A percentile compares a stretch with the other conserved stretches of the same genome.
Conservation (phyloP, 805 yeast species). For the Yamadazyma insecticola region DNA sequence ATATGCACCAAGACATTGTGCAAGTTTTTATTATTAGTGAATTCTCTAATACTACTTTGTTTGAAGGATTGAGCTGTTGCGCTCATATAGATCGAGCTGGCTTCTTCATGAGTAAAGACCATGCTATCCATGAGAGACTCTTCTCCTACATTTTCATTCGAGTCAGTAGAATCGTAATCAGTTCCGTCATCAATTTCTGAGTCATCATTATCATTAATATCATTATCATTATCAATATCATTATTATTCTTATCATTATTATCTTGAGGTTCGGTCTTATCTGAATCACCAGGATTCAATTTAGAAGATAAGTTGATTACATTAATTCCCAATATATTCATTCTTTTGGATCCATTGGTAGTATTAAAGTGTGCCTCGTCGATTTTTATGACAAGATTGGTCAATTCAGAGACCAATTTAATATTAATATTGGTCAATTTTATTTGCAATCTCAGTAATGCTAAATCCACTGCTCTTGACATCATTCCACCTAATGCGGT, state of each 20-base stretch:
- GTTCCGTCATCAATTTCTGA: slow-evolving; percentile 30
- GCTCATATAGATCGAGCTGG: slow-evolving; percentile 75
- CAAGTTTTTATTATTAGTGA: slow-evolving; percentile 7
- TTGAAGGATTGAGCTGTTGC: slow-evolving; percentile 55
- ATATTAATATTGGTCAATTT: slow-evolving; percentile 44
- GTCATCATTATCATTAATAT: slow-evolving; percentile 14
- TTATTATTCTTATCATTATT: slow-evolving; percentile 3
- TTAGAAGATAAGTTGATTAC: slow-evolving; percentile 39
- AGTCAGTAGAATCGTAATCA: slow-evolving; percentile 12
- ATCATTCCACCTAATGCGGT: slow-evolving; percentile 52
- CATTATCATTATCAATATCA: slow-evolving; percentile 10
- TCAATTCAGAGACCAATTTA: slow-evolving; percentile 44
- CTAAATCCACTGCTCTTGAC: slow-evolving; percentile 63
- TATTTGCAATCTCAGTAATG: slow-evolving; percentile 56
- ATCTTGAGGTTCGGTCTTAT: slow-evolving; percentile 4
- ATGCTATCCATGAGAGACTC: slow-evolving; percentile 51
- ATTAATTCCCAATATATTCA: slow-evolving; percentile 35
- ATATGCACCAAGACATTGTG: slow-evolving; percentile 17
- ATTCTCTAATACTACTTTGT: background rate
- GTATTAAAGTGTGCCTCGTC: slow-evolving; percentile 32
- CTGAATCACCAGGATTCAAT: slow-evolving; percentile 24
- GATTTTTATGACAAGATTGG: slow-evolving; percentile 29
- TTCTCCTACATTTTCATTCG: slow-evolving; percentile 12
- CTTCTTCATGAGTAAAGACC: slow-evolving; percentile 64
- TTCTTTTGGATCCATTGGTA: slow-evolving; percentile 42